A percentile compares a stretch with the other conserved stretches of the same genome.
Evolutionary conservation across 2,329 filamentous ascomycete species (phyloP).

Genomic region (Xylariales sp.): DNA sequence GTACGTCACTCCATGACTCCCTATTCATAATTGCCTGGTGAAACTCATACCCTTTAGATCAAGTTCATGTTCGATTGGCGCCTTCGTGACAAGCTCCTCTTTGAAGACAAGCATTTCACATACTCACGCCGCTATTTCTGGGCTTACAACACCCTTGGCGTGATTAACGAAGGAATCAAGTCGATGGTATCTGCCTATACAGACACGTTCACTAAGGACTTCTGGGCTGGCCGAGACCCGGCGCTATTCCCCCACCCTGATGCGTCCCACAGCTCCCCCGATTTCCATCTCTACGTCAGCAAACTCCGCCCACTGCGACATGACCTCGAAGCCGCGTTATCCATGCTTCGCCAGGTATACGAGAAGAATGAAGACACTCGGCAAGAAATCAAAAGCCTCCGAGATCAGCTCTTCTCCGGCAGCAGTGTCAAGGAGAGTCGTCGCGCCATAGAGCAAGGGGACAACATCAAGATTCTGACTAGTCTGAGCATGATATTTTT

Average conservation of each 20-base stretch:
- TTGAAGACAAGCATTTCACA: conserved; percentile 57
- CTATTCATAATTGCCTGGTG: not conserved
- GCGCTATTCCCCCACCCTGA: conserved; percentile 6
- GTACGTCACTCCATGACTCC: conserved; percentile 21
- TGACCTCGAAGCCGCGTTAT: conserved; percentile 3
- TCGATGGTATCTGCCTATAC: conserved; percentile 7
- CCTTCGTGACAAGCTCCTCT: conserved; percentile 51
- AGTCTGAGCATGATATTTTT: conserved; percentile 8
- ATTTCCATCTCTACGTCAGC: conserved; percentile 1
- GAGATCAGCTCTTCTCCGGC: conserved; percentile 6
- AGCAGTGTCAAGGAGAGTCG: conserved; percentile 10
- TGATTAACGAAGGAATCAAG: conserved; percentile 8
- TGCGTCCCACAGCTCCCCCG: not conserved
- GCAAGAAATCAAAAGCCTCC: conserved; percentile 6
- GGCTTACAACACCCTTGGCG: conserved; percentile 6
- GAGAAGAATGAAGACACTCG: conserved; percentile 7
- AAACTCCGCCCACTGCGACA: conserved; percentile 3
- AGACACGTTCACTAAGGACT: conserved; percentile 8
- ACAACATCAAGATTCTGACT: conserved; percentile 8
- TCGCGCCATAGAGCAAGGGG: conserved; percentile 7
- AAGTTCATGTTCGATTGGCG: conserved; percentile 55
- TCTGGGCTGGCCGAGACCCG: conserved; percentile 2
- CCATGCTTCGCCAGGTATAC: conserved; percentile 1
- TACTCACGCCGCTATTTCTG: conserved; percentile 28
- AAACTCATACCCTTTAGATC: conserved; percentile 21